phyloP scores from a whole-genome alignment of 139 green algal genomes.

The Chlorella sp. region DNA sequence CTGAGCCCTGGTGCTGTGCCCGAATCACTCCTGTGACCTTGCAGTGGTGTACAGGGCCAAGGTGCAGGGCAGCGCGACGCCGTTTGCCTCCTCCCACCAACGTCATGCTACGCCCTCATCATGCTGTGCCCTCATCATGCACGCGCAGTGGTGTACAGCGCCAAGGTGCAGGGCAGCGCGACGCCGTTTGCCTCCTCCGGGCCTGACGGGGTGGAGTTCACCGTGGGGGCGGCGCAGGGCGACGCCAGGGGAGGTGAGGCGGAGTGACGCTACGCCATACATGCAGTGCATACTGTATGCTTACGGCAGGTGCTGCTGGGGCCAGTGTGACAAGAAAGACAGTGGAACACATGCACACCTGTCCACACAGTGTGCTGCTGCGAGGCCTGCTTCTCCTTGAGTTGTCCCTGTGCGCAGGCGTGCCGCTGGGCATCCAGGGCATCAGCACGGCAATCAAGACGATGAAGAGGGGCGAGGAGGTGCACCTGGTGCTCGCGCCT shows the following conservation, averaged over 20 bases:
- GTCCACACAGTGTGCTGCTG: not conserved
- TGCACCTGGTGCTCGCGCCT: slow-evolving; percentile 45
- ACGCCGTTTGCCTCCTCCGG: not conserved
- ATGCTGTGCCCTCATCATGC: too few relatives aligned
- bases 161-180: slow-evolving; percentile 37
- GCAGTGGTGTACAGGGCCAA: slow-evolving; percentile 61
- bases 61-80: slow-evolving; percentile 35
- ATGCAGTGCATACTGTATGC: too few relatives aligned
- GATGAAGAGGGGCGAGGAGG: slow-evolving; percentile 78
- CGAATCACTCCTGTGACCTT: too few relatives aligned
- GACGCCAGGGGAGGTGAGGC: too few relatives aligned
- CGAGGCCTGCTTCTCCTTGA: not conserved
- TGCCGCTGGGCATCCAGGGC: slow-evolving; percentile 24
- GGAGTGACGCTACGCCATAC: too few relatives aligned
- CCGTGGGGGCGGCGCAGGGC: slow-evolving; percentile 26
- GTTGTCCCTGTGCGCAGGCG: too few relatives aligned
- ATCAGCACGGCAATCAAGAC: slow-evolving; percentile 50
- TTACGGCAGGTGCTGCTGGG: too few relatives aligned
- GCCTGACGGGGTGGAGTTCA: slow-evolving; percentile 37
- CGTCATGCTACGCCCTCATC: too few relatives aligned
- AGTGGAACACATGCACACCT: too few relatives aligned
- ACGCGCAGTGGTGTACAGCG: slow-evolving; percentile 62
- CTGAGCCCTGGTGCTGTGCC: too few relatives aligned
- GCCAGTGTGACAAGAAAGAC: too few relatives aligned
- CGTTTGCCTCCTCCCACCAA: not conserved